Evolutionary conservation across 768 basidiomycete genomes (phyloP).

Genomic region (Sistotremastrum suecicum): DNA sequence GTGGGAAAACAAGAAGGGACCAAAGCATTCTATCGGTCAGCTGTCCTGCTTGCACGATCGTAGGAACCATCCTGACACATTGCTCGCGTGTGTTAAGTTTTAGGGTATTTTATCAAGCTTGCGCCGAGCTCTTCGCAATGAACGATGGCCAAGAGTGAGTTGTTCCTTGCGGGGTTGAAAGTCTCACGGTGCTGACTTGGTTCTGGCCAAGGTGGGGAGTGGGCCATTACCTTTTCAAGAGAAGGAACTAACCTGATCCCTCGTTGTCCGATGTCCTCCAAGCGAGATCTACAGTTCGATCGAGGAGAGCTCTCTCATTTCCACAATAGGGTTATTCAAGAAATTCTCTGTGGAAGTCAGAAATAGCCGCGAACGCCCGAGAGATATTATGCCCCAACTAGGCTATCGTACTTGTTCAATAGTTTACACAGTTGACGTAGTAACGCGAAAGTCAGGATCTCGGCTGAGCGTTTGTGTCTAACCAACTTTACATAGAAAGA

Average conservation of each 20-base stretch:
- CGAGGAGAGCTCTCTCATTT: too few species aligned
- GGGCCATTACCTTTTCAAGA: slow-evolving; percentile 41
- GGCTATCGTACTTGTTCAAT: too few species aligned
- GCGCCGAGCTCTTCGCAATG: slow-evolving; percentile 52
- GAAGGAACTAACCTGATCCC: slow-evolving; percentile 8
- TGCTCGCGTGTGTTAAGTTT: slow-evolving; percentile 24
- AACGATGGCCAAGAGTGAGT: slow-evolving; percentile 48
- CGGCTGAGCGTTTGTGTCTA: too few species aligned
- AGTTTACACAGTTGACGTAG: too few species aligned
- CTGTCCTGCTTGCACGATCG: not conserved
- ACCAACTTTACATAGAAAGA: too few species aligned
- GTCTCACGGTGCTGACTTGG: slow-evolving; percentile 1
- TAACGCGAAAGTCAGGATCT: too few species aligned
- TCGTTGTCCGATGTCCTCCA: too few species aligned
- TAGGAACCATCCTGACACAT: not conserved
- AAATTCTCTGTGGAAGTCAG: too few species aligned
- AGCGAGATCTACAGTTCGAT: too few species aligned
- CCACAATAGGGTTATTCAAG: too few species aligned
- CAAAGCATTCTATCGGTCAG: slow-evolving; percentile 44
- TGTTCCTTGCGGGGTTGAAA: slow-evolving; percentile 13
- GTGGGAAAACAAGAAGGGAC: slow-evolving; percentile 31
- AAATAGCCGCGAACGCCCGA: too few species aligned
- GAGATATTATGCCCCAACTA: too few species aligned
- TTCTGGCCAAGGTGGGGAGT: slow-evolving; percentile 34
- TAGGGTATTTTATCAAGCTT: slow-evolving; percentile 59